Evolutionary conservation across 257 asterid genomes (phyloP), one percentile per base, ranked within the genome.

Genomic region (Primulina huaijiensis): DNA sequence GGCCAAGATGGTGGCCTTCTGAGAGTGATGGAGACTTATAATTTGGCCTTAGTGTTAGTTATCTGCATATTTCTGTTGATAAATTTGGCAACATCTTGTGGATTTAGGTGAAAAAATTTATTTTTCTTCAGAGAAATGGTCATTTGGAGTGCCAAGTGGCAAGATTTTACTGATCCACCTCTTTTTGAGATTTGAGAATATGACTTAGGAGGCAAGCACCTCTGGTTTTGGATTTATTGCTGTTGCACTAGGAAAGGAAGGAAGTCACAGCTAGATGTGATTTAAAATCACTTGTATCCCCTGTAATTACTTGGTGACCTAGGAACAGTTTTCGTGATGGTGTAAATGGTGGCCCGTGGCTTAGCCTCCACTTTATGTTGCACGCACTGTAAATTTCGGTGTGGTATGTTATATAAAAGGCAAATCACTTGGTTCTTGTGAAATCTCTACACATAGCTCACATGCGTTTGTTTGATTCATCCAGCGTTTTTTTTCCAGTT

Each of bases 1-100:
- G 19, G 65, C 74, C 85, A 40, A 71, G 89, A 76, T 79, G 82
- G 85, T 82, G 87, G 89, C 72, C 76, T 3, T 21, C 71, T 3
- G 77, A 75, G 60, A 80, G 71, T 7, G 70, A 50, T 71, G 40
- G 34, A 25, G 73, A 74, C 38, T 14, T 43, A 14, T 43, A 43
- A 43, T 43, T 61, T 43, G 25, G 25, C 25, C 25, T 23, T 23
- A 23, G 25, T 23, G 25, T 23, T 23, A 23, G 25, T 23, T 23
- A 23, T 23, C 60, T n/a, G 50, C 31, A n/a, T n/a, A 2, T 9
- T 20, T 23, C 27, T 58, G 70, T 23, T 25, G 19, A 19, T 20
- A 19, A 8, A 0, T 68, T 2, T 3, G 59, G 10, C 7, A 14
- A 23, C 14, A 12, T 40, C 46, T 20, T 55, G 17, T 25, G 72